phyloP scores from a whole-genome alignment of 2,329 filamentous ascomycete species.

The Ophiostoma himal-ulmi region DNA sequence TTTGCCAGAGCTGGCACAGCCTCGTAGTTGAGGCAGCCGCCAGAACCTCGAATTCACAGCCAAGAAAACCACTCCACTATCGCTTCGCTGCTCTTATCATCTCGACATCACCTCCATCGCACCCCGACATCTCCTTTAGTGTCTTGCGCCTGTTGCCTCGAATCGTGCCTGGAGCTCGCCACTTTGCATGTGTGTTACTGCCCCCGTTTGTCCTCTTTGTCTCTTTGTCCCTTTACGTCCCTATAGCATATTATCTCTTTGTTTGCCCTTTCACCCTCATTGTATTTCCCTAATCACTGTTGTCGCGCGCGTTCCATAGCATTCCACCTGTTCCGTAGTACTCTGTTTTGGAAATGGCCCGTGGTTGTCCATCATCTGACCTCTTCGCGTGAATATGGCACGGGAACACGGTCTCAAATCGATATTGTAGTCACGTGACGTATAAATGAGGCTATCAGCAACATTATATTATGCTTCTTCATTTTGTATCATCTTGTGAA shows the following conservation, averaged over 20 bases:
- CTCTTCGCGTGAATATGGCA: background rate
- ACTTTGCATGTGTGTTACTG: background rate
- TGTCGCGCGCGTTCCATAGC: background rate
- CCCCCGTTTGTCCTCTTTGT: background rate
- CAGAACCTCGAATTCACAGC: background rate
- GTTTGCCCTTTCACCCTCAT: background rate
- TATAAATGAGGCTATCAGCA: background rate
- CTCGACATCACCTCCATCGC: background rate
- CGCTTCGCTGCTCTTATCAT: background rate
- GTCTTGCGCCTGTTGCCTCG: background rate
- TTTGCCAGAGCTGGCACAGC: background rate
- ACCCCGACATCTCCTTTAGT: background rate
- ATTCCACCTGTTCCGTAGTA: background rate
- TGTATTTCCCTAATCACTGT: background rate
- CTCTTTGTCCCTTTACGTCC: background rate
- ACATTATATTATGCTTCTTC: background rate
- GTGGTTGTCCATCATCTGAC: conserved; percentile 5
- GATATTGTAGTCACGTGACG: background rate
- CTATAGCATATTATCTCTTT: background rate
- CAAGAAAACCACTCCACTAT: too few species aligned
- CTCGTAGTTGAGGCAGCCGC: background rate
- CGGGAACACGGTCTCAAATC: background rate
- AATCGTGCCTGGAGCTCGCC: conserved; percentile 6
- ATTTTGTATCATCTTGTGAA: background rate
- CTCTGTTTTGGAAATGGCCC: background rate